Evolutionary conservation across 495 filamentous ascomycete genomes (phyloP).

Genomic region (Annulohypoxylon bovei): DNA sequence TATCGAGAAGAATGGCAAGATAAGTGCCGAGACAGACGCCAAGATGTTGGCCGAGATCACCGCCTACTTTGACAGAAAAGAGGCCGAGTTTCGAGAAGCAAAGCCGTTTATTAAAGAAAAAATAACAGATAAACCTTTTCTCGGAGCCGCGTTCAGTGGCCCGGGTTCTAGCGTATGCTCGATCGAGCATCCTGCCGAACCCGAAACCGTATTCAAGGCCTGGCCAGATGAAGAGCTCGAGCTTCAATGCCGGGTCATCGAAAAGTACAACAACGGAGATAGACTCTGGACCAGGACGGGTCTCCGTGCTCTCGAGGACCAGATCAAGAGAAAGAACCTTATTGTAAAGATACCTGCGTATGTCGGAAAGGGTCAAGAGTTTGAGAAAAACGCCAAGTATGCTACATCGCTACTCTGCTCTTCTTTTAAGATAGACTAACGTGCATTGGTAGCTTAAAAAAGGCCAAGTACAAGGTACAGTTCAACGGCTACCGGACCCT

Average conservation of each 20-base stretch:
- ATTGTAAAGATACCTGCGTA: neutral
- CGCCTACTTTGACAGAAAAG: no score
- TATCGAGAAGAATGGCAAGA: no score
- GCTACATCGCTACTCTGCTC: neutral
- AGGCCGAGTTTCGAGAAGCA: no score
- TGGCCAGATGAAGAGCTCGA: conserved; percentile 30
- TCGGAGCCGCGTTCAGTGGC: no score
- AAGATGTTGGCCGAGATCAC: no score
- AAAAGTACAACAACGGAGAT: conserved; percentile 23
- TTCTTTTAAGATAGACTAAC: neutral
- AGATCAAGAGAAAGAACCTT: neutral
- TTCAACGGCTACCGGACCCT: conserved; percentile 30
- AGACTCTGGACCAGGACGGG: conserved; percentile 27
- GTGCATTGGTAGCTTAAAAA: neutral
- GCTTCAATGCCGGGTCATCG: conserved; percentile 26
- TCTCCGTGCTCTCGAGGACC: conserved; percentile 8
- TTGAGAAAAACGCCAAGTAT: conserved; percentile 3
- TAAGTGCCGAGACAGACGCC: no score
- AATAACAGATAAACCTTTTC: no score
- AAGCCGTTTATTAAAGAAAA: no score
- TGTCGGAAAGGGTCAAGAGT: neutral
- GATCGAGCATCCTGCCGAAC: neutral
- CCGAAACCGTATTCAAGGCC: neutral
- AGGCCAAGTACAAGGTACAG: conserved; percentile 11
- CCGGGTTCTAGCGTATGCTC: neutral